Evolutionary conservation across 2,329 filamentous ascomycete species (phyloP).

Genomic region (Xylariales sp.): DNA sequence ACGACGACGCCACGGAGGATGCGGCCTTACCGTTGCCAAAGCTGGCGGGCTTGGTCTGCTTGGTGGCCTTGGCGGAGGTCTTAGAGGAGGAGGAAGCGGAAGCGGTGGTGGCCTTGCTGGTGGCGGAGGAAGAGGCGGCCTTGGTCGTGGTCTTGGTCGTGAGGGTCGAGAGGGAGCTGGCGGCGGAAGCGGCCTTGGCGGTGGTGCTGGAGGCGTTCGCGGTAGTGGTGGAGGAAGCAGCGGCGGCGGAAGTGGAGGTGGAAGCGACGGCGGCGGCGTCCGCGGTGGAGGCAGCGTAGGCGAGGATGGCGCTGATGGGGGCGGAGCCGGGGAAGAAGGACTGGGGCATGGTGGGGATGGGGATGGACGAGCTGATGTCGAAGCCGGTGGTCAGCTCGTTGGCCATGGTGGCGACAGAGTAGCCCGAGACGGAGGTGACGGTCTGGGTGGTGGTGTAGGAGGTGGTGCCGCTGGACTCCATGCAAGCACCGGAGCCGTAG

Average conservation of each 20-base stretch:
- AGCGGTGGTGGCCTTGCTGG: no score
- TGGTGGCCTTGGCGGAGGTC: no score
- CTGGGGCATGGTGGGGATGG: conserved; percentile 13
- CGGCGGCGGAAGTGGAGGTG: not conserved
- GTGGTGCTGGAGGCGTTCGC: not conserved
- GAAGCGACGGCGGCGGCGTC: conserved; percentile 1
- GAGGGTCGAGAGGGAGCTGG: not conserved
- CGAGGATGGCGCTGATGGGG: conserved; percentile 11
- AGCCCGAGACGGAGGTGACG: conserved; percentile 10
- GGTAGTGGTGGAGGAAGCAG: not conserved
- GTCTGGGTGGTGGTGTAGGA: conserved; percentile 14
- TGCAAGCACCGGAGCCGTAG: conserved; percentile 14
- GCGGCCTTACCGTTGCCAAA: no score
- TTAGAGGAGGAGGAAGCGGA: no score
- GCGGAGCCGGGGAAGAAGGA: conserved; percentile 9
- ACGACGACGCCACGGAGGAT: no score
- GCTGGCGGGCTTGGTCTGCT: no score
- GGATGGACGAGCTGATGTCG: conserved; percentile 12
- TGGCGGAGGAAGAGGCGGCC: not conserved
- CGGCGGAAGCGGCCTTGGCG: not conserved
- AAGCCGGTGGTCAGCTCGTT: conserved; percentile 12
- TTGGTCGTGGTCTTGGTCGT: not conserved
- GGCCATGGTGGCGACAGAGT: conserved; percentile 16
- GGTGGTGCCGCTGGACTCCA: conserved; percentile 9
- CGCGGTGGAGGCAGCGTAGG: not conserved